Conservation (phyloP, 306 rosid species). For the Pueraria montana region DNA sequence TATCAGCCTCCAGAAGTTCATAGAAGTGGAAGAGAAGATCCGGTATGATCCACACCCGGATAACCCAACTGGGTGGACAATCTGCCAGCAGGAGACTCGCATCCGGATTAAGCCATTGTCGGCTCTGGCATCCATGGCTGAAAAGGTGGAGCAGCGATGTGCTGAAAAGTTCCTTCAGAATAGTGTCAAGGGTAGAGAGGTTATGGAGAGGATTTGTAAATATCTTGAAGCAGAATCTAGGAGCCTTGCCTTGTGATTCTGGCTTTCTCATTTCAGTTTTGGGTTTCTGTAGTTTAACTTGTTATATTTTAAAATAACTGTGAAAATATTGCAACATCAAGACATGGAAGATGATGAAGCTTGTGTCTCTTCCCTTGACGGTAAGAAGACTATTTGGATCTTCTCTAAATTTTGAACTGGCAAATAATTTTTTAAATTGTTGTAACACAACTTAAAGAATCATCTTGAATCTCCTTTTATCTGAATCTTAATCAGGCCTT, state of each 20-base stretch:
- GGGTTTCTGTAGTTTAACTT: conserved; percentile 29
- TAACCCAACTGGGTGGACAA: conserved; percentile 72
- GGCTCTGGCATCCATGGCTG: conserved; percentile 86
- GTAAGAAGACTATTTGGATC: neutral
- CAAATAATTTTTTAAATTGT: conserved; percentile 8
- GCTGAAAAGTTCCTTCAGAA: conserved; percentile 89
- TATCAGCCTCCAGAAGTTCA: conserved; percentile 79
- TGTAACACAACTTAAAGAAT: conserved; percentile 1
- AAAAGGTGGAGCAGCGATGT: conserved; percentile 87
- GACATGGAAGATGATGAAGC: conserved; percentile 17
- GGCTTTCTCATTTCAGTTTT: conserved; percentile 12
- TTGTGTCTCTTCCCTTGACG: neutral
- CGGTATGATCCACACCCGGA: conserved; percentile 80
- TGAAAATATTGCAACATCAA: neutral
- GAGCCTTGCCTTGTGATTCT: conserved; percentile 57
- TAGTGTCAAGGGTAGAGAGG: conserved; percentile 90
- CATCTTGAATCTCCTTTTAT: neutral
- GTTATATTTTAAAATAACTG: conserved; percentile 37
- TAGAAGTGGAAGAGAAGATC: conserved; percentile 83
- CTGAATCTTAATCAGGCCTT: conserved; percentile 13
- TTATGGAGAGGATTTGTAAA: conserved; percentile 93
- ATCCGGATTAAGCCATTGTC: conserved; percentile 86
- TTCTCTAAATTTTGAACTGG: conserved; percentile 13
- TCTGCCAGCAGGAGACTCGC: conserved; percentile 84
- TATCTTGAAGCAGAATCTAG: conserved; percentile 88